Base-by-base conservation (phyloP, 768 basidiomycete genomes). In the Hypsizygus marmoreus region DNA sequence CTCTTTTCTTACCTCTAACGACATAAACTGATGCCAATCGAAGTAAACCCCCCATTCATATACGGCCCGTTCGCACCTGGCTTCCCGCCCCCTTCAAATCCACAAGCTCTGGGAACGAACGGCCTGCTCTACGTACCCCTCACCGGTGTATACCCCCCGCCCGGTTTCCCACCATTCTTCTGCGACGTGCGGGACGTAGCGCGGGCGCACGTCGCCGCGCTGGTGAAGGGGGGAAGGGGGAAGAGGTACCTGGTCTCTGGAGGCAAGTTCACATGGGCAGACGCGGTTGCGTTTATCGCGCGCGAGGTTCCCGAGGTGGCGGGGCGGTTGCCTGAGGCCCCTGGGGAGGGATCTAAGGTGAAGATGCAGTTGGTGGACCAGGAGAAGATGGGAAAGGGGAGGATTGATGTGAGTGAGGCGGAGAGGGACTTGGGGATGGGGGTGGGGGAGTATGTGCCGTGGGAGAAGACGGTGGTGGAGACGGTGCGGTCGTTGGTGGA, bases 161-260 rank as follows among this genome's bases (percentile, higher is more conserved):
- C 38, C 19, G 10, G 39, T 17, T n/a, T n/a, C n/a, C 30, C 43
- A 4, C 49, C 49, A 5, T 38, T 19, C 8, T 50, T 44, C 33
- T 50, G 49, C 23, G 49, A 50, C 33, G 43, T 50, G 20, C 38
- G 49, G 17, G 49, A 50, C 19, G 49, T 50, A 14, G 49, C 49
- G 14, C 37, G 40, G 3, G 49, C 49, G 14, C 49, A 50, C 25
- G 38, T 50, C 4, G 19, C 49, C 6, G 43, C 49, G 16, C 25
- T 50, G 4, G 16, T 25, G 22, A 1, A 23, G 8, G 10, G 29
- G 8, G 23, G 31, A 10, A 31, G 16, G 6, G 4, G 23, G 6
- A 43, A 42, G 25, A 20, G 42, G 31, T 49, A 43, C n/a, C 30
- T 49, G 14, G 17, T 49, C 26, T 43, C 2, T 24, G 47, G 41